Evolutionary conservation across 2,329 filamentous ascomycete species (phyloP).

Genomic region (Xylariaceae sp.): DNA sequence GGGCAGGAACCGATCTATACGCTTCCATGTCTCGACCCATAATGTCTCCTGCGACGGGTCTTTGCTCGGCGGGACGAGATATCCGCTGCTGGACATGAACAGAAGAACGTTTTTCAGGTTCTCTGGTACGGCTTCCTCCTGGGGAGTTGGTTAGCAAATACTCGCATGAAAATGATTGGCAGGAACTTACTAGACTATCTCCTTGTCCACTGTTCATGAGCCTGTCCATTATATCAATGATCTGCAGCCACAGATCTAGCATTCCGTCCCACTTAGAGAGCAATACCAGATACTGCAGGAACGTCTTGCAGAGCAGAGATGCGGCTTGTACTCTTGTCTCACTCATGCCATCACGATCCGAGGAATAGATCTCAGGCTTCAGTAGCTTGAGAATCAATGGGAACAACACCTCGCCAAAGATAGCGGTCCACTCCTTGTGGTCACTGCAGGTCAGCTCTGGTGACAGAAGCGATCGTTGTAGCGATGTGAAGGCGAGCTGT

Average conservation of each 20-base stretch:
- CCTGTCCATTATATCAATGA: conserved; percentile 90
- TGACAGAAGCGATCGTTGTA: conserved; percentile 82
- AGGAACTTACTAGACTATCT: conserved; percentile 67
- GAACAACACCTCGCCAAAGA: conserved; percentile 91
- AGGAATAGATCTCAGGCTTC: conserved; percentile 91
- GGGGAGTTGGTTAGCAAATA: conserved; percentile 15
- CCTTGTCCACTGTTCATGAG: conserved; percentile 94
- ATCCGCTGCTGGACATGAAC: conserved; percentile 88
- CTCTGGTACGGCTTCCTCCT: conserved; percentile 94
- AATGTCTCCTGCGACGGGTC: conserved; percentile 51
- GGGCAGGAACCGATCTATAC: conserved; percentile 60
- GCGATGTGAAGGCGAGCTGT: conserved; percentile 76
- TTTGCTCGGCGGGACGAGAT: conserved; percentile 64
- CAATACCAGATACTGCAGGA: conserved; percentile 84
- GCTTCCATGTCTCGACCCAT: conserved; percentile 60
- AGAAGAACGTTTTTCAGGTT: conserved; percentile 93
- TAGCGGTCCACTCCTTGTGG: conserved; percentile 88
- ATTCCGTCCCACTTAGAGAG: conserved; percentile 83
- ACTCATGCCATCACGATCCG: conserved; percentile 87
- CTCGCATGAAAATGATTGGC: background rate
- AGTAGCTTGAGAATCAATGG: conserved; percentile 81
- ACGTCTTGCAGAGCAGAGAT: conserved; percentile 89
- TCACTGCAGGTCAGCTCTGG: conserved; percentile 77
- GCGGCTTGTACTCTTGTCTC: conserved; percentile 90
- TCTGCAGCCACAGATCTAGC: conserved; percentile 85